Evolutionary conservation across 768 basidiomycete species (phyloP), one percentile per base, ranked within the genome.

Genomic region (Boletales sp.): DNA sequence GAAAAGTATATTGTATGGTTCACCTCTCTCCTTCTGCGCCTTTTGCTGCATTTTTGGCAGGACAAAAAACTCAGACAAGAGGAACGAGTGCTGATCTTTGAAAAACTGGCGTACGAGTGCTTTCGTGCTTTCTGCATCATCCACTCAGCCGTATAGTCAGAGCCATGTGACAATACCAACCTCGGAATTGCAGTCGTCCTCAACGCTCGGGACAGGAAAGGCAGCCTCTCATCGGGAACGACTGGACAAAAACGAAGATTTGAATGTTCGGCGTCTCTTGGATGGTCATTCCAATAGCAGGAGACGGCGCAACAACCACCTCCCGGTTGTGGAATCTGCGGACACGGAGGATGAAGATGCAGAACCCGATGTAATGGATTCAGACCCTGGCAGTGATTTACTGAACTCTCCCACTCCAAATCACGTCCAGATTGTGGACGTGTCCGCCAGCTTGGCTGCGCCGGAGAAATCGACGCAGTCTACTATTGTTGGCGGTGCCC

Each of bases 61-160:
- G 87, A 91, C 43, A 94, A 94, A 72, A 94, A 94, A 69, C 72
- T 95, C 42, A 91, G 87, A 70, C 90, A 93, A 65, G 94, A 97
- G 62, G 90, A 91, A 53, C 81, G 93, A 40, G 61, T 81, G 5
- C 66, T 76, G 17, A 75, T 97, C 13, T 83, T 95, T 47, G 81
- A 90, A 56, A 92, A 89, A 65, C 74, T 97, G 53, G 79, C 83
- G 93, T 93, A 71, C 54, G 62, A 83, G 24, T 27, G 30, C 21
- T 21, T 48, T 44, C 21, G 12, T 36, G 42, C 34, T 45, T 15
- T 31, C 48, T 34, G 13, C 24, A 31, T 27, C 31, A 10, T 31
- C 5, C 53, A 47, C 54, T 59, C 41, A 64, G 48, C 53, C 49
- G 50, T 60, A 54, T 71, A 93, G 90, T 54, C 80, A 87, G 71